A percentile compares a stretch with the other conserved stretches of the same genome.
Conservation (phyloP, 257 asterid genomes). For the Rhazya stricta region DNA sequence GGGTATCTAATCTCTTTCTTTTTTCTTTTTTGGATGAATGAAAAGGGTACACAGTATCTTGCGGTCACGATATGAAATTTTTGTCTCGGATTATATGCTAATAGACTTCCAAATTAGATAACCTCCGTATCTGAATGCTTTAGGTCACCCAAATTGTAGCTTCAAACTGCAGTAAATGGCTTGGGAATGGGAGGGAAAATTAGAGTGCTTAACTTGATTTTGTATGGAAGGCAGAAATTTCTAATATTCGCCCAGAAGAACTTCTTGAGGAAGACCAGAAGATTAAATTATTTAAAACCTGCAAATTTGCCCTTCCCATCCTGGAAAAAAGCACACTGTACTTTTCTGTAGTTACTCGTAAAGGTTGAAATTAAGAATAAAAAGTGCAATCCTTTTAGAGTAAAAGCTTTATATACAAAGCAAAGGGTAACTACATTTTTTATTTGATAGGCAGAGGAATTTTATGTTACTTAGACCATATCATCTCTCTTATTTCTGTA, state of each 20-base stretch:
- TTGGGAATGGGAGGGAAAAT: background rate
- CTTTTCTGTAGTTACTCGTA: background rate
- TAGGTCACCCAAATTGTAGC: background rate
- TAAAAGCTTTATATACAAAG: background rate
- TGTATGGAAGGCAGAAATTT: background rate
- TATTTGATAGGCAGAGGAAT: too few species aligned
- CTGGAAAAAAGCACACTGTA: background rate
- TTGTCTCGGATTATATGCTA: background rate
- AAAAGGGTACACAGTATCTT: too few species aligned
- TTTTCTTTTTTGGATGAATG: too few species aligned
- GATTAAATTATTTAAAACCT: too few species aligned
- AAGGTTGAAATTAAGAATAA: background rate
- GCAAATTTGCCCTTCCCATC: background rate
- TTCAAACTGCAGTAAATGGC: background rate
- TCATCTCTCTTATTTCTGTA: background rate
- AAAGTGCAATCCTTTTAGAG: background rate
- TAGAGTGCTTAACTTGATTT: background rate
- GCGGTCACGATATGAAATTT: background rate
- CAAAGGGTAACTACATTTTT: background rate
- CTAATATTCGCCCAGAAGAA: background rate
- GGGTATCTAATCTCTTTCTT: slow-evolving; percentile 48
- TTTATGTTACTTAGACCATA: too few species aligned
- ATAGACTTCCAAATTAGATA: background rate
- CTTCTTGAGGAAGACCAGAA: too few species aligned
- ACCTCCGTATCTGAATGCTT: background rate